Percentiles rank a stretch among this genome's conserved stretches.
Conservation (phyloP, 371 early-diverging fungal genomes). For the Nematocida displodere region DNA sequence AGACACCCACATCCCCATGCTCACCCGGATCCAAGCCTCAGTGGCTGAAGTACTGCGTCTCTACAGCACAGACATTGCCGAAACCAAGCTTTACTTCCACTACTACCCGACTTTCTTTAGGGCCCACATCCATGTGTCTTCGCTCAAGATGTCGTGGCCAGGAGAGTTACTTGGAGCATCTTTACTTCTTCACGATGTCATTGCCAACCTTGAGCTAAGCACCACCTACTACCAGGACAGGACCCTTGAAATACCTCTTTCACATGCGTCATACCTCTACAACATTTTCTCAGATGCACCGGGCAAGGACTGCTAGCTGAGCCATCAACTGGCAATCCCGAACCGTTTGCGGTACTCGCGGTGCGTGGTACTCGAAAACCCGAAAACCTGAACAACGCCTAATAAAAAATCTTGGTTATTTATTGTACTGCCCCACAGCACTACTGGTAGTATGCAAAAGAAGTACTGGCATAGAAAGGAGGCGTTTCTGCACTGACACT, state of each 20-base stretch:
- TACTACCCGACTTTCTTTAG: constrained; percentile 53
- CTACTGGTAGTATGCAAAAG: too few relatives aligned
- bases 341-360: too few relatives aligned
- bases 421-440: too few relatives aligned
- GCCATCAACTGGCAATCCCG: too few relatives aligned
- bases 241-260: constrained; percentile 16
- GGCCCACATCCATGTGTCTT: constrained; percentile 34
- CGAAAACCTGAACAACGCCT: too few relatives aligned
- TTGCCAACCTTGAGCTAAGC: constrained; percentile 7
- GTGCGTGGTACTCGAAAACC: too few relatives aligned
- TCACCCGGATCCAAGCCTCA: neutral
- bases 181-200: constrained; percentile 40
- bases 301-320: too few relatives aligned
- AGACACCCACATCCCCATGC: constrained; percentile 19
- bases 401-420: too few relatives aligned
- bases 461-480: too few relatives aligned
- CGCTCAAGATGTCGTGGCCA: neutral
- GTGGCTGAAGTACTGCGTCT: neutral
- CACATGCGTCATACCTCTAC: constrained; percentile 33
- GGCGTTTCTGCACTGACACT: too few relatives aligned
- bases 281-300: too few relatives aligned
- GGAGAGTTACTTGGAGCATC: constrained; percentile 15
- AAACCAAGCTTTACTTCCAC: constrained; percentile 36
- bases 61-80: constrained; percentile 5
- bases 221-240: constrained; percentile 13